Conservation (phyloP, 2,329 filamentous ascomycete genomes). For the Fusarium humuli region DNA sequence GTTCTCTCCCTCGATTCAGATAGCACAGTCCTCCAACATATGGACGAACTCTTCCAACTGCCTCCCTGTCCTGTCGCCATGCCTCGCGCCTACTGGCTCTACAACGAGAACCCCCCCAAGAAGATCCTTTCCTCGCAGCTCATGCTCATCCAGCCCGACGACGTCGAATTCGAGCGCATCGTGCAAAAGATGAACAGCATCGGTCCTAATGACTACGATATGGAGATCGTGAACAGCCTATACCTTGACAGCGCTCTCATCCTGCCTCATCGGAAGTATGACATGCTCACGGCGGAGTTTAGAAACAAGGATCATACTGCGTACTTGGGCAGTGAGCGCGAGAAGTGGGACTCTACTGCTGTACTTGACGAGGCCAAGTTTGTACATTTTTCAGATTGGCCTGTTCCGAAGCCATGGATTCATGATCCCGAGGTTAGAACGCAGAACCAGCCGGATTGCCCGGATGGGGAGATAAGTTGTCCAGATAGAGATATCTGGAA, state of each 20-base stretch:
- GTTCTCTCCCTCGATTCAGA: constrained; percentile 72
- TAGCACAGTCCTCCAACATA: constrained; percentile 68
- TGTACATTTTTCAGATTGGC: constrained; percentile 79
- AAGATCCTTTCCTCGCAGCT: constrained; percentile 70
- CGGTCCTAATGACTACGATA: constrained; percentile 64
- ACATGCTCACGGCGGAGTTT: constrained; percentile 72
- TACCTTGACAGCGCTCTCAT: constrained; percentile 70
- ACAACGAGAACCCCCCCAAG: constrained; percentile 53
- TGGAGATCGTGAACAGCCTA: constrained; percentile 74
- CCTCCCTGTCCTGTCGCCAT: constrained; percentile 72
- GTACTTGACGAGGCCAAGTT: constrained; percentile 71
- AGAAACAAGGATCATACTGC: constrained; percentile 61
- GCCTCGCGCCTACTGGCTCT: constrained; percentile 79
- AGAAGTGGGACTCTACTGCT: constrained; percentile 68
- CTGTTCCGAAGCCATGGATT: constrained; percentile 70
- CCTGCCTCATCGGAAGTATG: constrained; percentile 73
- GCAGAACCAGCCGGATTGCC: constrained; percentile 14
- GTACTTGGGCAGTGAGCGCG: constrained; percentile 57
- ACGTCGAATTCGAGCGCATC: constrained; percentile 61
- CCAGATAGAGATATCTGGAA: constrained; percentile 33
- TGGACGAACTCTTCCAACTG: constrained; percentile 79
- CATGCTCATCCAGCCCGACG: constrained; percentile 69
- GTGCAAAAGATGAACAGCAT: constrained; percentile 46
- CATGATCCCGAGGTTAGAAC: neutral
- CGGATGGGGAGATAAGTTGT: constrained; percentile 1